Conservation (phyloP, 495 filamentous ascomycete species). For the Usnea hakonensis region DNA sequence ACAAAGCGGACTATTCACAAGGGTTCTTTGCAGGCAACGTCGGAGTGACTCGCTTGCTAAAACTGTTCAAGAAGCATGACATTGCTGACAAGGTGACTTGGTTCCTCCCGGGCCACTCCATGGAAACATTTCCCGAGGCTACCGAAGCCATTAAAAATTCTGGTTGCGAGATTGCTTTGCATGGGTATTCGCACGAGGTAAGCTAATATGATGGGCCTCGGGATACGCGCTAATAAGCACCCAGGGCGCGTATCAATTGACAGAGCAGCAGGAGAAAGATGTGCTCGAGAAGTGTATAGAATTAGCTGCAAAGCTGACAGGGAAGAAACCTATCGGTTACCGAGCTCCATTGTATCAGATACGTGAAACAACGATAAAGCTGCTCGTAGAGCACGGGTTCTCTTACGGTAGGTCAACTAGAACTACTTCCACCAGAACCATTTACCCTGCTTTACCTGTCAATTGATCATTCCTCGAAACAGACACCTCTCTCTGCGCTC, state of each 20-base stretch:
- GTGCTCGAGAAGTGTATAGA: slow-evolving; percentile 48
- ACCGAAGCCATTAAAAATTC: slow-evolving; percentile 46
- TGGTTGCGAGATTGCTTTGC: slow-evolving; percentile 52
- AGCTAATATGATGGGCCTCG: neutral
- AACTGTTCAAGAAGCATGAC: slow-evolving; percentile 46
- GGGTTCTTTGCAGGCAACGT: slow-evolving; percentile 54
- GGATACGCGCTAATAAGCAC: neutral
- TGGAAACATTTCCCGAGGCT: slow-evolving; percentile 52
- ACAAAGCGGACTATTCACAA: slow-evolving; percentile 49
- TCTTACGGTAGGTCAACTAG: slow-evolving; percentile 37
- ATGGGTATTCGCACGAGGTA: slow-evolving; percentile 54
- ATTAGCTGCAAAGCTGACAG: slow-evolving; percentile 41
- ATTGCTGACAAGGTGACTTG: slow-evolving; percentile 50
- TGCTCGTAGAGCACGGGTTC: slow-evolving; percentile 49
- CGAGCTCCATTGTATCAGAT: slow-evolving; percentile 53
- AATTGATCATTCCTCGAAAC: neutral
- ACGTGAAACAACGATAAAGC: slow-evolving; percentile 44
- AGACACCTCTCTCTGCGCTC: slow-evolving; percentile 48
- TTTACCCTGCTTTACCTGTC: neutral
- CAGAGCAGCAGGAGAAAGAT: slow-evolving; percentile 49
- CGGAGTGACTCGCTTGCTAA: slow-evolving; percentile 52
- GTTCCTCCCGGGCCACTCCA: slow-evolving; percentile 58
- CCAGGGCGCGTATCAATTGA: slow-evolving; percentile 46
- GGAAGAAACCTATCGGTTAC: slow-evolving; percentile 48
- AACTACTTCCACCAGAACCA: neutral